These are phyloP conservation scores for Aureobasidium lini DNA, from an alignment of 2,329 filamentous ascomycete species.

Conservation along the genomic window DNA sequence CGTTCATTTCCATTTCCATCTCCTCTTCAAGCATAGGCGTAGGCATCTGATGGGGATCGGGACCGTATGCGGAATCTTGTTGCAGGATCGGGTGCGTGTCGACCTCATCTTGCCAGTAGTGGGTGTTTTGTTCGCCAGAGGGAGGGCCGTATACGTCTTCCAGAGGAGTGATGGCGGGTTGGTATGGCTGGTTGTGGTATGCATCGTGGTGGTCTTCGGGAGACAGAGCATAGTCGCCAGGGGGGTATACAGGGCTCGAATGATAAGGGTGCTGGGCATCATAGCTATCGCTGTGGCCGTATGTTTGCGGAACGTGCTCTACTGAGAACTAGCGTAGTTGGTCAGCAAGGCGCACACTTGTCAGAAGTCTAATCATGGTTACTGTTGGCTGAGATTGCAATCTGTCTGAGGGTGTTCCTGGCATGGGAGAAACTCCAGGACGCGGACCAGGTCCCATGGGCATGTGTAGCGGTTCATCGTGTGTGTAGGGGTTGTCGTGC, in stretches of 20 bases:
- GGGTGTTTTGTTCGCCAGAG: constrained; percentile 20
- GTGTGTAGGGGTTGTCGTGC: constrained; percentile 65
- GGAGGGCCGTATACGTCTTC: constrained; percentile 23
- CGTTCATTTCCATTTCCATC: constrained; percentile 28
- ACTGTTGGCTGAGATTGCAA: constrained; percentile 80
- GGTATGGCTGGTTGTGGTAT: constrained; percentile 78
- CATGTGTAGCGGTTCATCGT: constrained; percentile 56
- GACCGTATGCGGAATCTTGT: constrained; percentile 53
- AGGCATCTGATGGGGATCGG: constrained; percentile 43
- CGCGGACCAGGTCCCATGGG: constrained; percentile 53
- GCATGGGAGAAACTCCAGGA: constrained; percentile 23
- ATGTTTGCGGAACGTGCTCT: constrained; percentile 57
- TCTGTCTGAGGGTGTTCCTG: constrained; percentile 60
- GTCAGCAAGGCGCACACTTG: constrained; percentile 7
- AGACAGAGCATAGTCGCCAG: constrained; percentile 64
- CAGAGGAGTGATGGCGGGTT: constrained; percentile 45
- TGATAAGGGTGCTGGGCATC: constrained; percentile 37
- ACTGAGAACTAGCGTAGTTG: constrained; percentile 54
- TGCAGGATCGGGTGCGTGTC: constrained; percentile 71
- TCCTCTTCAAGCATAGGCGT: constrained; percentile 36
- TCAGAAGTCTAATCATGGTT: constrained; percentile 33
- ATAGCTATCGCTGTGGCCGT: constrained; percentile 55
- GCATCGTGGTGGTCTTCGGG: constrained; percentile 81
- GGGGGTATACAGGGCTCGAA: constrained; percentile 21
- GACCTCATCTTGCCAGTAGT: constrained; percentile 58